phyloP scores from a whole-genome alignment of 257 asterid genomes.

The Petrea volubilis region DNA sequence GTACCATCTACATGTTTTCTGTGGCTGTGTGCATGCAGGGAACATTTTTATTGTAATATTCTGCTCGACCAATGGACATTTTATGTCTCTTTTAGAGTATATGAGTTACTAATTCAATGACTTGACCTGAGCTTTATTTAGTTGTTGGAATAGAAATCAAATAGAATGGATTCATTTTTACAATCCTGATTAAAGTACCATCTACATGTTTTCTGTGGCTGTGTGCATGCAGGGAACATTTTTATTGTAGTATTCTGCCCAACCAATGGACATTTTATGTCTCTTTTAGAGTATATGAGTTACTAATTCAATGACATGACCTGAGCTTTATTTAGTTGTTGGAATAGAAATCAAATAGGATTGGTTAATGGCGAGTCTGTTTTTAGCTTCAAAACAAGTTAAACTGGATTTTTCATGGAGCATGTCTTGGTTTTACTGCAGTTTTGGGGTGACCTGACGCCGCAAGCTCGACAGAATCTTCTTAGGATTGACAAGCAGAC shows the following conservation, averaged over 20 bases:
- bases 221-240: conserved; percentile 18
- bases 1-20: conserved; percentile 10
- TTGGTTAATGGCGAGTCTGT: not conserved
- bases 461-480: conserved; percentile 75
- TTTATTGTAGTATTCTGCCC: not conserved
- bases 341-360: not conserved
- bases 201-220: conserved; percentile 13
- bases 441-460: conserved; percentile 92
- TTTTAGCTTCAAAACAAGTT: not conserved
- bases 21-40: conserved; percentile 16
- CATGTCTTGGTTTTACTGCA: conserved; percentile 40
- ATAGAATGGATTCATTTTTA: not conserved
- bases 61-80: not conserved
- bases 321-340: not conserved
- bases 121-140: not conserved
- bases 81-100: not conserved
- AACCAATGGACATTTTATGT: conserved; percentile 2
- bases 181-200: conserved; percentile 4
- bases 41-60: conserved; percentile 6
- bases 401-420: conserved; percentile 4
- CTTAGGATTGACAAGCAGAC: conserved; percentile 87
- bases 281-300: not conserved
- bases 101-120: conserved; percentile 5
- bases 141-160: not conserved
- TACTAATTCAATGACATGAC: conserved; percentile 1